Base-by-base conservation (phyloP, 768 basidiomycete genomes). In the Gloeopeniophorella convolvens region DNA sequence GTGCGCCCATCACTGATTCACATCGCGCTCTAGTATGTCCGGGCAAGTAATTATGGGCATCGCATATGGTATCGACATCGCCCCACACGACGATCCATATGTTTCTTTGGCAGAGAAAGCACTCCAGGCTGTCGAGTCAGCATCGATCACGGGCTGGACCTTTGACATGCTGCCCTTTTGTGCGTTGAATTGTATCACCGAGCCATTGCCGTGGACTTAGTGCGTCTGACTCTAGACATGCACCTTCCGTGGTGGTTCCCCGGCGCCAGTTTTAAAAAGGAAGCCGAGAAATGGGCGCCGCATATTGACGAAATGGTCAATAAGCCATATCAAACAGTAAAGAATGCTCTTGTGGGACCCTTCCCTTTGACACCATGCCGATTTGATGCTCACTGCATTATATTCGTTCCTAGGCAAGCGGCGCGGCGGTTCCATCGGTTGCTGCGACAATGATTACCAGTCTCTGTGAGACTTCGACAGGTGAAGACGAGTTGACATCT, bases 201-300 rank as follows among this genome's bases (percentile, higher is more conserved):
- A 18, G 11, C 39, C 39, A 13, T 41, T 24, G 24, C 21, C 13
- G 13, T 5, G 13, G 23, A 13, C 42, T 45, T 37, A 28, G 28
- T 33, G 24, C 35, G n/a, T 21, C 16, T 12, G 21, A 32, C 20
- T 18, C 23, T 24, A 61, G 60, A 61, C 28, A 57, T 47, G 15
- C 44, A 56, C 28, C 39, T 62, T 35, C 63, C 61, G 16, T 51
- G 45, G 36, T 64, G 63, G 63, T 48, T 63, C 24, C 63, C 63
- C 3, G 62, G 63, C 16, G 62, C 59, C n/a, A 46, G 57, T 5
- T 64, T 63, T 42, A 59, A 57, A 28, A 62, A 55, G 18, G 43
- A 56, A 40, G 62, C 59, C 5, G 48, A 12, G 20, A 50, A 16
- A 18, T 58, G 58, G 58, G 51, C 48, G 4, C 41, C 55, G 21